These are phyloP conservation scores for Angophora floribunda DNA, from an alignment of 345 rosid genomes.

Conservation along the genomic window DNA sequence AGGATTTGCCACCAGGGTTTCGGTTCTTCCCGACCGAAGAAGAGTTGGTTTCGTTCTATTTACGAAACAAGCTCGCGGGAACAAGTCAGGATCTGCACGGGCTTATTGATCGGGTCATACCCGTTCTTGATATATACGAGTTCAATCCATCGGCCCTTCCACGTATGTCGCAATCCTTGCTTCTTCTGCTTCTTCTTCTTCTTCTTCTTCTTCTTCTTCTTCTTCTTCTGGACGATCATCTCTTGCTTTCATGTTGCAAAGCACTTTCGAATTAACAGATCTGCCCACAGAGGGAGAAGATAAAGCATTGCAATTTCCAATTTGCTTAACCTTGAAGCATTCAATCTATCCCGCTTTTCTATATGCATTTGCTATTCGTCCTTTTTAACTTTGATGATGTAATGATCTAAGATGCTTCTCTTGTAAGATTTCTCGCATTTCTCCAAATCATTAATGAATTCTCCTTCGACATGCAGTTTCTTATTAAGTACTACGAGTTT, in stretches of 20 bases:
- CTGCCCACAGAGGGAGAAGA: neutral
- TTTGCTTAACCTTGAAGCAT: neutral
- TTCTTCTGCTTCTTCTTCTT: neutral
- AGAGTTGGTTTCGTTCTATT: constrained; percentile 44
- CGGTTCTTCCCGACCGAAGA: constrained; percentile 61
- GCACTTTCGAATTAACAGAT: neutral
- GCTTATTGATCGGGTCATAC: constrained; percentile 37
- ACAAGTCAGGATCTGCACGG: constrained; percentile 14
- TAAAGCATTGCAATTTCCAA: neutral
- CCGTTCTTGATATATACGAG: constrained; percentile 31
- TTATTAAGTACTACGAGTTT: neutral
- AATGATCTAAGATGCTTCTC: neutral
- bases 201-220: neutral
- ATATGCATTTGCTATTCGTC: neutral
- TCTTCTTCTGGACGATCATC: neutral
- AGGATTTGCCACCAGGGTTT: constrained; percentile 41
- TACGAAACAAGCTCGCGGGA: constrained; percentile 26
- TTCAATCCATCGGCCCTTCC: constrained; percentile 43
- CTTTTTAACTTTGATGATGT: neutral
- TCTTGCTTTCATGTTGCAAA: neutral
- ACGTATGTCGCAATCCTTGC: constrained; percentile 7
- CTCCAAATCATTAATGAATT: neutral
- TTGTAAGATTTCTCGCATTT: neutral
- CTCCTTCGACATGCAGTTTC: neutral
- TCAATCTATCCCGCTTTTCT: neutral